Evolutionary conservation across 2,329 filamentous ascomycete species (phyloP).

Genomic region (Epichloe elymi): DNA sequence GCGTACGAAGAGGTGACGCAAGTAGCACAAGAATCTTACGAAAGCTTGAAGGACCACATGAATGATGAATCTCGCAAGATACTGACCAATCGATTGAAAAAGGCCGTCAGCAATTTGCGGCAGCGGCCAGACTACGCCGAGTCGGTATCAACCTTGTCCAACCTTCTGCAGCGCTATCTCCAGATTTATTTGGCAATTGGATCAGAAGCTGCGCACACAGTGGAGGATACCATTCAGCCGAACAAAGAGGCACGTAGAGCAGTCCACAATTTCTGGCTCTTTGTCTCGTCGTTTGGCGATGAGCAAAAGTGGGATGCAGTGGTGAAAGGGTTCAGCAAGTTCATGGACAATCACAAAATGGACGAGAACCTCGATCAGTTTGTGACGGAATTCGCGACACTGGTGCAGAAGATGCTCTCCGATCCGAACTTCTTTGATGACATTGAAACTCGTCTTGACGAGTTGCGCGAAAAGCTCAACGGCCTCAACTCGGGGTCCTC

Average conservation of each 20-base stretch:
- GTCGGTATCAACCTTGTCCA: slow-evolving; percentile 66
- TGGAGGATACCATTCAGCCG: slow-evolving; percentile 56
- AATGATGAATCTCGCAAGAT: slow-evolving; percentile 59
- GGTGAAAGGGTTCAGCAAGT: slow-evolving; percentile 51
- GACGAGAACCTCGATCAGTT: slow-evolving; percentile 76
- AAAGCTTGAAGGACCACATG: slow-evolving; percentile 55
- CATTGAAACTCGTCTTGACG: slow-evolving; percentile 41
- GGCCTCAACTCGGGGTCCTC: slow-evolving; percentile 54
- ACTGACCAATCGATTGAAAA: slow-evolving; percentile 61
- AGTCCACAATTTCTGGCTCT: slow-evolving; percentile 64
- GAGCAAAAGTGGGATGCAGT: slow-evolving; percentile 61
- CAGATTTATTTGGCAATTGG: slow-evolving; percentile 62
- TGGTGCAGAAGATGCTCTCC: slow-evolving; percentile 68
- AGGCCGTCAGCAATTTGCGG: slow-evolving; percentile 60
- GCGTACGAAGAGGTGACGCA: slow-evolving; percentile 1
- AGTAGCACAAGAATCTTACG: slow-evolving; percentile 48
- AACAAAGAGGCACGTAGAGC: slow-evolving; percentile 67
- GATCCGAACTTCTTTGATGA: slow-evolving; percentile 79
- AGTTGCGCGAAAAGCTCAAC: slow-evolving; percentile 40
- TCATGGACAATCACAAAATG: slow-evolving; percentile 60
- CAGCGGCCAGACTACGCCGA: slow-evolving; percentile 71
- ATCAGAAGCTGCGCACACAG: slow-evolving; percentile 50
- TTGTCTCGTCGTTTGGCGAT: slow-evolving; percentile 71
- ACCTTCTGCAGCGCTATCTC: slow-evolving; percentile 67
- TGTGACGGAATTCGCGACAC: slow-evolving; percentile 57